Evolutionary conservation across 805 yeast species (phyloP), one percentile per base, ranked within the genome.

Genomic region (Candida namnaoensis): DNA sequence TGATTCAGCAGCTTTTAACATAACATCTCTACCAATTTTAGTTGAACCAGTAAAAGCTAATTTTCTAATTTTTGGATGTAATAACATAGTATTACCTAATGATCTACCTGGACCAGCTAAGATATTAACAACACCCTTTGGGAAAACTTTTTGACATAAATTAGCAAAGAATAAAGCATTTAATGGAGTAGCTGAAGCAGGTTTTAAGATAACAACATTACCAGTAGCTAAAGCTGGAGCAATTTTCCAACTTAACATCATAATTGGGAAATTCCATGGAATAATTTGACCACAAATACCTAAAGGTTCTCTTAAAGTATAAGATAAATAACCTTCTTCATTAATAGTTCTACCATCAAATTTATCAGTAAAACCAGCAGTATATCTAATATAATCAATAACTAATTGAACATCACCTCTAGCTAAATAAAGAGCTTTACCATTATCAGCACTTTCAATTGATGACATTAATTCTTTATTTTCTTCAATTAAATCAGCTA

Each of bases 1-100:
- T n/a, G 85, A 68, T 48, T 76, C 72, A 46, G 87, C 82, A 54
- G 87, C 83, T 52, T 72, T 73, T 47, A 69, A 69, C 79, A 83
- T 82, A 48, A 83, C 80, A 54, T 66, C 68, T 61, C 77, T 80
- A 65, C 93, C 93, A 47, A 81, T 72, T 40, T 74, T 79, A 37
- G 93, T 83, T 26, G 90, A 82, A 58, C 93, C 93, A 41, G 93
- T 83, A 66, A 83, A 83, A 11, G 90, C 87, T 55, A 82, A 70
- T 66, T 83, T 83, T 65, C 79, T 78, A 53, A 83, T 76, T 57
- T 68, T 73, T 53, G 80, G 82, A 58, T 83, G 88, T 50, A 70
- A 69, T 40, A 83, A 66, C 52, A 83, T 76, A 44, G 85, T 80
- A 47, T 77, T 73, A 69, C 93, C 93, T 52, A 82, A 77, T 50